Evolutionary conservation across 2,329 filamentous ascomycete species (phyloP).

Genomic region (Ustulina deusta): DNA sequence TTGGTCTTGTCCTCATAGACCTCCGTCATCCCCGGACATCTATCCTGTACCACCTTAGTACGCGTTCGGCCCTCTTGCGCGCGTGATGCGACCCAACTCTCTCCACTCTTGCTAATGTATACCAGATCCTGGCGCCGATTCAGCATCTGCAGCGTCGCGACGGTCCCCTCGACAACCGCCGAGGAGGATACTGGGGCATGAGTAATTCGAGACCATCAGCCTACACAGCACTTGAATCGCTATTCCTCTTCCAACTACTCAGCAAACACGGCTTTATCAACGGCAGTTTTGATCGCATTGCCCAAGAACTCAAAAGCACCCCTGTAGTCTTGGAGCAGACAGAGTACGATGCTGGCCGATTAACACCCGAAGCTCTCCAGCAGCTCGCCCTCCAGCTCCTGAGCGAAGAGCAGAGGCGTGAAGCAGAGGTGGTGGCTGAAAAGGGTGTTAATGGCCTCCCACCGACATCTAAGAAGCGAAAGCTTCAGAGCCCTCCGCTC

Average conservation of each 20-base stretch:
- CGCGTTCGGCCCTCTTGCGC: constrained; percentile 41
- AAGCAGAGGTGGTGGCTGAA: constrained; percentile 56
- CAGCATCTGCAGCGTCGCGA: constrained; percentile 65
- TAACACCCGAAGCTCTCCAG: constrained; percentile 82
- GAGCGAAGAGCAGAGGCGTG: constrained; percentile 74
- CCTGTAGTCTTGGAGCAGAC: constrained; percentile 76
- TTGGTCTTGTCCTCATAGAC: constrained; percentile 46
- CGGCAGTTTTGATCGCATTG: constrained; percentile 76
- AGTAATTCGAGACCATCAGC: constrained; percentile 64
- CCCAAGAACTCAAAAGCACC: constrained; percentile 79
- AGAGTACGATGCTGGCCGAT: constrained; percentile 77
- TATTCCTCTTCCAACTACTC: constrained; percentile 86
- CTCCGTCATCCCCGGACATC: constrained; percentile 31
- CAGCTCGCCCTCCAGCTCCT: constrained; percentile 82
- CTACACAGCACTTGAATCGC: constrained; percentile 87
- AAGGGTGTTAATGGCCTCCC: constrained; percentile 61
- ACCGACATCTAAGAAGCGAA: constrained; percentile 77
- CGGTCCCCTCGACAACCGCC: constrained; percentile 67
- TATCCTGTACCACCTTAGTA: constrained; percentile 41
- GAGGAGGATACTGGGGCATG: constrained; percentile 68
- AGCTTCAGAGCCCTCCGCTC: constrained; percentile 73
- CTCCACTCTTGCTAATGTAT: constrained; percentile 43
- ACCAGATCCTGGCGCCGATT: constrained; percentile 66
- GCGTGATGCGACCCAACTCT: constrained; percentile 22
- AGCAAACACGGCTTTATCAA: constrained; percentile 74